Evolutionary conservation across 306 rosid species (phyloP).

Genomic region (Sesbania bispinosa): DNA sequence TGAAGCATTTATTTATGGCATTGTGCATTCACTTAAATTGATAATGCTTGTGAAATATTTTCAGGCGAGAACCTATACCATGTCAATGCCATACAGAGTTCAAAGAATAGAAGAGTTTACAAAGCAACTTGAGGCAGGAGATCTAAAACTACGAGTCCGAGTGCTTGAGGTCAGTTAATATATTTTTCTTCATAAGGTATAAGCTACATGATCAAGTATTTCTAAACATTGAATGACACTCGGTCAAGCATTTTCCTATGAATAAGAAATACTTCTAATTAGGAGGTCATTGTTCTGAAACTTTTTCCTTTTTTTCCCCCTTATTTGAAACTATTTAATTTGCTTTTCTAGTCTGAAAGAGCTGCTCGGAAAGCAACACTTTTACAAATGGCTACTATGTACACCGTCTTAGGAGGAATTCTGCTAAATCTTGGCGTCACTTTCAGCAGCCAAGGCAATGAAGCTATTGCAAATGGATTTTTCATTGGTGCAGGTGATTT

Average conservation of each 20-base stretch:
- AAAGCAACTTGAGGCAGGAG: conserved; percentile 82
- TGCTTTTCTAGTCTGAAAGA: conserved; percentile 72
- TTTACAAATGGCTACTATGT: conserved; percentile 82
- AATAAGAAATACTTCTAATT: background rate
- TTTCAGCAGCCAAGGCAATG: conserved; percentile 70
- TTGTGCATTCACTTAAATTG: background rate
- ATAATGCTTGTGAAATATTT: conserved; percentile 15
- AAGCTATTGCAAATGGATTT: conserved; percentile 71
- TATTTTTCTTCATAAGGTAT: background rate
- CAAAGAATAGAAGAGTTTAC: conserved; percentile 90
- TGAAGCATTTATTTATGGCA: background rate
- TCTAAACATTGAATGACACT: background rate
- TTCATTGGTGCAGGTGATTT: conserved; percentile 78
- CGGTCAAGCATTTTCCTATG: background rate
- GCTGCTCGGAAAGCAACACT: conserved; percentile 83
- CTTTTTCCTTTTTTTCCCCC: background rate
- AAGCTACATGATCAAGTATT: background rate
- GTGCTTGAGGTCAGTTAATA: conserved; percentile 76
- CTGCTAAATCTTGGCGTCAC: conserved; percentile 78
- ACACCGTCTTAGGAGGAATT: conserved; percentile 81
- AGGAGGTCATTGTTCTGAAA: background rate
- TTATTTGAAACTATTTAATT: conserved; percentile 5
- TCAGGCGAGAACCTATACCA: conserved; percentile 77
- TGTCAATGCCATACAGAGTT: conserved; percentile 96
- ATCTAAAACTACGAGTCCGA: conserved; percentile 87